phyloP scores from a whole-genome alignment of 192 early-diverging fungal species.

The Umbelopsis vinacea region DNA sequence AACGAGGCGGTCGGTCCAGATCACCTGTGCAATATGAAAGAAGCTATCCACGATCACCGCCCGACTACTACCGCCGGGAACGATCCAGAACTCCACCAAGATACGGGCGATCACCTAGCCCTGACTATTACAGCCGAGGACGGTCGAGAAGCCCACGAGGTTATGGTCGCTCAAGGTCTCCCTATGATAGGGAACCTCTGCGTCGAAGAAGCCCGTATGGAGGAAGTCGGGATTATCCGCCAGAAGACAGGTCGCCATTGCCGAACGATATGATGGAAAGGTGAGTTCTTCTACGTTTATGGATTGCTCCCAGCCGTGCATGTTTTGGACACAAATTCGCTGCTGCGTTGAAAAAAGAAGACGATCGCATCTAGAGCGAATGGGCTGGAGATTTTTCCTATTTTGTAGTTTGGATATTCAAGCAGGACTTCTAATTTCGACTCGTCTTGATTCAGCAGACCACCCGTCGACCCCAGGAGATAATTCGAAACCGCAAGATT shows the following conservation, averaged over 20 bases:
- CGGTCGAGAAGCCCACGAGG: slow-evolving; percentile 25
- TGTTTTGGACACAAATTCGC: not conserved
- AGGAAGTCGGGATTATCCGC: slow-evolving; percentile 3
- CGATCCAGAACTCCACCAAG: slow-evolving; percentile 33
- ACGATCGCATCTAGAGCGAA: not conserved
- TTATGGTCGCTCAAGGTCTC: slow-evolving; percentile 45
- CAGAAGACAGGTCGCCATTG: slow-evolving; percentile 17
- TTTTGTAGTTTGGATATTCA: not conserved
- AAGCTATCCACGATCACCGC: slow-evolving; percentile 30
- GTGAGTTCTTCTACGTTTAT: not conserved
- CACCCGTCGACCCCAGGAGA: slow-evolving; percentile 7
- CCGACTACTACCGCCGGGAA: slow-evolving; percentile 47
- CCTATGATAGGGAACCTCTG: slow-evolving; percentile 33
- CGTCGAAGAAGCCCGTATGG: slow-evolving; percentile 42
- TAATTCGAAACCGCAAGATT: not conserved
- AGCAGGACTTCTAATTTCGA: slow-evolving; percentile 16
- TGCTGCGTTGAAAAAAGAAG: too few species aligned
- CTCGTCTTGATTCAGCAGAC: slow-evolving; percentile 19
- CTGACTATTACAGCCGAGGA: slow-evolving; percentile 41
- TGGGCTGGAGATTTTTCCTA: not conserved
- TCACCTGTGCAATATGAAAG: slow-evolving; percentile 25
- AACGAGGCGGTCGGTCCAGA: not conserved
- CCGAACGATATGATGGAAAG: slow-evolving; percentile 4
- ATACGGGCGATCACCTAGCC: slow-evolving; percentile 44
- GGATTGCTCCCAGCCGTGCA: not conserved